Evolutionary conservation across 441 rosid genomes (phyloP), one percentile per base, ranked within the genome.

Genomic region (Populus hybrid): DNA sequence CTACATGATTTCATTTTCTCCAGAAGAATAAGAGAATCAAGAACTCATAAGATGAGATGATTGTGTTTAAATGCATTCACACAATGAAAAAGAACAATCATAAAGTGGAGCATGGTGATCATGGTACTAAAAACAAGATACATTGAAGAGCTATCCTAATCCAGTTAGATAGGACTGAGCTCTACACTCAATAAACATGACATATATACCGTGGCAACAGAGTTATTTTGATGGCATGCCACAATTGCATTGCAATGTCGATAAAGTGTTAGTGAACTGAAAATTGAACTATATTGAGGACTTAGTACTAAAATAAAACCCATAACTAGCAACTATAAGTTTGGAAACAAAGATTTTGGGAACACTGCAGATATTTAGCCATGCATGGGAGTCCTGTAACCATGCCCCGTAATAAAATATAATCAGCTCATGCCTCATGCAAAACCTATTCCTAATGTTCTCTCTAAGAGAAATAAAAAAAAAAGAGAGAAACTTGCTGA

Each of bases 21-120:
- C 23, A 38, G 30, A 75, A 66, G 2, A 23, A 76, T 12, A 71
- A 57, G 68, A 78, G 26, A 23, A 70, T 30, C 19, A 36, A 75
- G 24, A 75, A 67, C 40, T 7, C 6, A 38, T 23, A 72, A 30
- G 68, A 65, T 2, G 6, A 9, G 9, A 23, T 30, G 16, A 59
- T 71, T 28, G 34, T 63, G 9, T 28, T 64, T 34, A 61, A 12
- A 26, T 11, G 30, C 21, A 35, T 38, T 40, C 57, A 34, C 24
- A 16, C 21, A 42, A 59, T 34, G 69, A 34, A 9, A 70, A 30
- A 42, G 18, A 3, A 8, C 9, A 61, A 34, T 19, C 12, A 50
- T 36, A 14, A 61, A 50, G 24, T 36, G 67, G 18, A 34, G 18
- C n/a, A 76, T 3, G 77, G 73, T 18, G 38, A 32, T 21, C 74